Conservation (phyloP, 2,329 filamentous ascomycete species). For the Acrocalymma vagum region DNA sequence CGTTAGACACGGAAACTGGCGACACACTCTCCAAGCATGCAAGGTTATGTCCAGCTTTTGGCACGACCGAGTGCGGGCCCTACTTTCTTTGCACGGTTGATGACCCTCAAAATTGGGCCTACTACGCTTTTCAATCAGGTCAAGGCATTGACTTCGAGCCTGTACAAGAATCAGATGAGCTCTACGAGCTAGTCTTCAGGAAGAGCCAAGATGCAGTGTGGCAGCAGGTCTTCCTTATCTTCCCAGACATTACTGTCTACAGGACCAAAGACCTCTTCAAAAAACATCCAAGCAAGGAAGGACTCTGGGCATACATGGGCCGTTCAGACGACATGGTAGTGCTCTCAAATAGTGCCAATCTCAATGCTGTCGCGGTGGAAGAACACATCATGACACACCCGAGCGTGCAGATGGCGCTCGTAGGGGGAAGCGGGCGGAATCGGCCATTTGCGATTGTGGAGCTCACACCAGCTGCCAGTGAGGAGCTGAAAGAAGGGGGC, state of each 20-base stretch:
- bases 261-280: slow-evolving; percentile 27
- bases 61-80: slow-evolving; percentile 13
- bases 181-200: slow-evolving; percentile 12
- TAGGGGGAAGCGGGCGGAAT: slow-evolving; percentile 10
- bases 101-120: slow-evolving; percentile 12
- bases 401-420: slow-evolving; percentile 5
- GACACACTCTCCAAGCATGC: slow-evolving; percentile 1
- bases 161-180: slow-evolving; percentile 1
- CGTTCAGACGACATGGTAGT: slow-evolving; percentile 58
- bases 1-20: slow-evolving; percentile 4
- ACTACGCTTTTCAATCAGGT: slow-evolving; percentile 7
- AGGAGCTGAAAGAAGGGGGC: neutral
- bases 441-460: slow-evolving; percentile 14
- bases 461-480: slow-evolving; percentile 1
- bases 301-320: slow-evolving; percentile 22
- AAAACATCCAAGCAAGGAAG: slow-evolving; percentile 4
- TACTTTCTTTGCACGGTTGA: slow-evolving; percentile 5
- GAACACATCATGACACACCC: slow-evolving; percentile 2
- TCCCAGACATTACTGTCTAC: slow-evolving; percentile 25
- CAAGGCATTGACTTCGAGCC: slow-evolving; percentile 8
- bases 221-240: slow-evolving; percentile 28
- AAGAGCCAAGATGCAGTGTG: slow-evolving; percentile 3
- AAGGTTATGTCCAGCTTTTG: slow-evolving; percentile 5
- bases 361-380: slow-evolving; percentile 25
- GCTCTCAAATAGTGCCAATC: slow-evolving; percentile 61